phyloP scores from a whole-genome alignment of 2,329 filamentous ascomycete species.

The Cladophialophora exuberans region DNA sequence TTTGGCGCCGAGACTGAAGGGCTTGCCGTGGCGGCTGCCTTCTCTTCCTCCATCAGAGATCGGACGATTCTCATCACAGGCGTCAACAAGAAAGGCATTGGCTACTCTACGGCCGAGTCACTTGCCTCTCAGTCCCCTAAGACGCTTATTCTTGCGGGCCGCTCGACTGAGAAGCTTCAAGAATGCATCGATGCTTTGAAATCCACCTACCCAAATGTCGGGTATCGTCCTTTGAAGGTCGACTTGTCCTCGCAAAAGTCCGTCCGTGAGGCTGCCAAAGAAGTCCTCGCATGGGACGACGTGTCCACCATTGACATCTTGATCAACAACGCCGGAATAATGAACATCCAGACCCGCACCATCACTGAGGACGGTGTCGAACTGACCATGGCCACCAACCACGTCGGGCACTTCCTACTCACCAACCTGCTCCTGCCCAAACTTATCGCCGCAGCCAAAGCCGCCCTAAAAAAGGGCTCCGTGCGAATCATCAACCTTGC shows the following conservation, averaged over 20 bases:
- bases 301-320: conserved; percentile 38
- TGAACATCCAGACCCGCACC: conserved; percentile 37
- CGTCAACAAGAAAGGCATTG: conserved; percentile 28
- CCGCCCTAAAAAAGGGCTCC: not conserved
- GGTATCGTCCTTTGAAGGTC: conserved; percentile 36
- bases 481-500: conserved; percentile 11
- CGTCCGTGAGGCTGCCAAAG: conserved; percentile 39
- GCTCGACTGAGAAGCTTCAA: conserved; percentile 21
- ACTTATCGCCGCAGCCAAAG: not conserved
- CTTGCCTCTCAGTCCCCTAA: conserved; percentile 26
- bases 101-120: conserved; percentile 25
- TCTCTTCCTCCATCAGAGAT: conserved; percentile 25
- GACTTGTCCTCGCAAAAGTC: conserved; percentile 40
- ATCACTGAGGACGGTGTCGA: conserved; percentile 42
- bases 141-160: conserved; percentile 26
- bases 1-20: conserved; percentile 24
- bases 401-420: conserved; percentile 34
- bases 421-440: conserved; percentile 12
- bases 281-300: conserved; percentile 34
- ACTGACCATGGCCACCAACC: conserved; percentile 43
- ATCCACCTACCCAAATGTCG: conserved; percentile 26
- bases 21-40: conserved; percentile 24
- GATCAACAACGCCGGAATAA: conserved; percentile 41
- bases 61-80: conserved; percentile 29
- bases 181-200: conserved; percentile 25